Evolutionary conservation across 2,329 filamentous ascomycete species (phyloP).

Genomic region (Alternaria hordeiaustralica): DNA sequence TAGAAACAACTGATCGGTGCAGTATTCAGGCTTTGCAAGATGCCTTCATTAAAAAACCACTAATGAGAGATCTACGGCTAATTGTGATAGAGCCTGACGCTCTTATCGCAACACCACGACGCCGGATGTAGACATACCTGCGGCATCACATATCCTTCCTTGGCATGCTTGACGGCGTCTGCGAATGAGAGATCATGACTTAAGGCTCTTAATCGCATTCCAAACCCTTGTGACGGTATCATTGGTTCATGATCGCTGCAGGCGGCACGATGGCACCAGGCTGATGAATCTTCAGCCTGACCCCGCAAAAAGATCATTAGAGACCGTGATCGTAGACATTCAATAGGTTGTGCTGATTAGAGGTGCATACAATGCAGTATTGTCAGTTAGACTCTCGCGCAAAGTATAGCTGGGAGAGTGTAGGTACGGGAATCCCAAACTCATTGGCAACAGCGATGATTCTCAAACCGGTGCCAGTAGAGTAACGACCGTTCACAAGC

Average conservation of each 20-base stretch:
- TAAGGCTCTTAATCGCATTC: neutral
- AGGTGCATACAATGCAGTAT: neutral
- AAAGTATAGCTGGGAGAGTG: neutral
- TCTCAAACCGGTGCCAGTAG: neutral
- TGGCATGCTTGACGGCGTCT: neutral
- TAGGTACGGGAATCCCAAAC: fast-evolving
- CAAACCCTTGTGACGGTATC: neutral
- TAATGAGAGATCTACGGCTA: neutral
- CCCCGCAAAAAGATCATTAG: neutral
- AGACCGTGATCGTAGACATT: neutral
- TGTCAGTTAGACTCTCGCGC: neutral
- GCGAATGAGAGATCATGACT: neutral
- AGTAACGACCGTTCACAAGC: neutral
- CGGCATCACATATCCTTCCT: neutral
- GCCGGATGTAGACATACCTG: neutral
- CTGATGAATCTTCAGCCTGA: neutral
- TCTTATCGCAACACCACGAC: neutral
- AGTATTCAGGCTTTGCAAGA: neutral
- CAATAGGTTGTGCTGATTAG: neutral
- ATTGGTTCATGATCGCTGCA: neutral
- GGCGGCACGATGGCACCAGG: neutral
- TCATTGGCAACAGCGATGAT: neutral
- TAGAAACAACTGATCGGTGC: neutral
- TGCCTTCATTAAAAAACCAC: neutral
- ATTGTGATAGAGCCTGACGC: neutral